phyloP scores from a whole-genome alignment of 2,329 filamentous ascomycete species.

The Fusarium vanettenii region DNA sequence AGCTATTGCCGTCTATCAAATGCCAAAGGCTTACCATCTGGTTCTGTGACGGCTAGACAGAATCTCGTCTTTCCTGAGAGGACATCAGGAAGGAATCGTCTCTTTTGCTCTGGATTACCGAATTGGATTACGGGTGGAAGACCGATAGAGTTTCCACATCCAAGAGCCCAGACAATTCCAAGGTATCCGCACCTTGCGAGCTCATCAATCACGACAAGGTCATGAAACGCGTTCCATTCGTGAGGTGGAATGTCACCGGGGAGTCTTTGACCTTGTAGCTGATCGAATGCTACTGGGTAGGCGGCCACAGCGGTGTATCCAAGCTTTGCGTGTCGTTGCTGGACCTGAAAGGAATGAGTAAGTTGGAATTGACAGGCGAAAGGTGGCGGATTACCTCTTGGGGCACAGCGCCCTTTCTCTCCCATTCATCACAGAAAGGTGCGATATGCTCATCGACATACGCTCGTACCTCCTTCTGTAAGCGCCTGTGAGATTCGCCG shows the following conservation, averaged over 20 bases:
- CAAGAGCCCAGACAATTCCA: neutral
- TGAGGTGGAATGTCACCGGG: neutral
- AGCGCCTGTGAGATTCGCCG: slow-evolving; percentile 10
- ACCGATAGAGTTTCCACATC: neutral
- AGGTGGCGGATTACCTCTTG: neutral
- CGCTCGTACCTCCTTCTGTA: slow-evolving; percentile 20
- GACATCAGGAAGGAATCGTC: neutral
- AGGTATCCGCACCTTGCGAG: neutral
- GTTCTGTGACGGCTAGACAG: neutral
- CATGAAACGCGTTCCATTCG: neutral
- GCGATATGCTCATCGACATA: neutral
- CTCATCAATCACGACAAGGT: neutral
- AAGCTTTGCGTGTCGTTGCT: neutral
- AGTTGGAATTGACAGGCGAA: neutral
- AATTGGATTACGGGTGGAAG: neutral
- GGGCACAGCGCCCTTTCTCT: neutral
- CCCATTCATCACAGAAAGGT: neutral
- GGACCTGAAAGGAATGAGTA: neutral
- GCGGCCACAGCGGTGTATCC: neutral
- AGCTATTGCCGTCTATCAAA: rapidly evolving
- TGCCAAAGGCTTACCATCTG: neutral
- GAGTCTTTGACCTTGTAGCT: neutral
- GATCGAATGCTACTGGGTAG: neutral
- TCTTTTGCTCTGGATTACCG: neutral
- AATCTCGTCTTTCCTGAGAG: neutral